phyloP scores from a whole-genome alignment of 345 rosid species.

The Syzygium oleosum region DNA sequence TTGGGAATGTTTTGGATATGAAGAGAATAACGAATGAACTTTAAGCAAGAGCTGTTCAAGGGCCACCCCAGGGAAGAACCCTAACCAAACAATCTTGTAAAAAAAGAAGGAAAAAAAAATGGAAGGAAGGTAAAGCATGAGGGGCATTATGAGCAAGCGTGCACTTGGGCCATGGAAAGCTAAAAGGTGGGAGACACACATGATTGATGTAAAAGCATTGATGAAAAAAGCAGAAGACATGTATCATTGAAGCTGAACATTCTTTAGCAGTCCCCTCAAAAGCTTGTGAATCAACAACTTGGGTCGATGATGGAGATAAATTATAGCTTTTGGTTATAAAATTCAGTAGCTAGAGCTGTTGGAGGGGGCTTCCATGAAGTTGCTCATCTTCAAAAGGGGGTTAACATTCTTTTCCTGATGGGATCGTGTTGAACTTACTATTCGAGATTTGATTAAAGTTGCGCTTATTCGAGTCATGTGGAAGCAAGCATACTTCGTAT shows the following conservation, averaged over 20 bases:
- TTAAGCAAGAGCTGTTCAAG: conserved; percentile 21
- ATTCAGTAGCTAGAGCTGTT: not conserved
- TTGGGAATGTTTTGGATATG: not conserved
- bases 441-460: conserved; percentile 11
- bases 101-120: not conserved
- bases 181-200: conserved; percentile 21
- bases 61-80: conserved; percentile 9
- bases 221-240: conserved; percentile 15
- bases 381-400: not conserved
- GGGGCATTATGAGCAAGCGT: conserved; percentile 34
- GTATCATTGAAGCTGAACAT: conserved; percentile 18
- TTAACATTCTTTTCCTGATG: not conserved
- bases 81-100: conserved; percentile 1
- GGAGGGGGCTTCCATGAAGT: not conserved
- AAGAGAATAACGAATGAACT: not conserved
- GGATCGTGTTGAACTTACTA: not conserved
- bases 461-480: conserved; percentile 47
- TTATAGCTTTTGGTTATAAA: not conserved
- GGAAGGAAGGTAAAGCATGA: not conserved
- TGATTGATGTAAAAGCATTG: conserved; percentile 24
- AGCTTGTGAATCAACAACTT: conserved; percentile 8
- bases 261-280: conserved; percentile 12
- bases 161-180: conserved; percentile 21
- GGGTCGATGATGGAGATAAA: not conserved
- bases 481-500: not conserved